Evolutionary conservation across 305 asterid species (phyloP).

Genomic region (Rubia tinctorum): DNA sequence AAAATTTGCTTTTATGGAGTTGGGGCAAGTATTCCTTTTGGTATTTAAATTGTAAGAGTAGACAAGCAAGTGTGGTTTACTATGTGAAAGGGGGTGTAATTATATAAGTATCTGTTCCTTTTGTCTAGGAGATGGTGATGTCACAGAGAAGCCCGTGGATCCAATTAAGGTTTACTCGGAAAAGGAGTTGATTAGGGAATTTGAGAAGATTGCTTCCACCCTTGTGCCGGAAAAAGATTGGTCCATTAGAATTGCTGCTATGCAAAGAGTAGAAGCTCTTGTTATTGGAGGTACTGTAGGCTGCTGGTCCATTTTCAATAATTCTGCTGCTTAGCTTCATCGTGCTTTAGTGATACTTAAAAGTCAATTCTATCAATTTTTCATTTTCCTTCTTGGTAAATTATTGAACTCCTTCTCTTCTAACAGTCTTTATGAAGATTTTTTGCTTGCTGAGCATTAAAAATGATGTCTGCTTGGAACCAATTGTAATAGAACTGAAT

Average conservation of each 20-base stretch:
- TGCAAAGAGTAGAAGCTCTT: constrained; percentile 97
- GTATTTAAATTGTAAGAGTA: not conserved
- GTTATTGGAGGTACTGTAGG: constrained; percentile 76
- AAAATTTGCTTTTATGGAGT: not conserved
- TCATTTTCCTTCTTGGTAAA: not conserved
- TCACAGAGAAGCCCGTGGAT: constrained; percentile 87
- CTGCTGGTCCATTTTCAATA: not conserved
- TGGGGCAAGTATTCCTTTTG: not conserved
- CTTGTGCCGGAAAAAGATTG: constrained; percentile 98
- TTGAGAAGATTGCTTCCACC: constrained; percentile 88
- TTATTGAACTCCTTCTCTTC: not conserved
- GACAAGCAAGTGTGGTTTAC: not conserved
- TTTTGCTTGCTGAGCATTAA: not conserved
- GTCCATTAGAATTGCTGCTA: constrained; percentile 92
- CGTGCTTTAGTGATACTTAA: not conserved
- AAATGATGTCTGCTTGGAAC: not conserved
- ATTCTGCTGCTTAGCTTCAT: not conserved
- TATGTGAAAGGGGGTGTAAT: not conserved
- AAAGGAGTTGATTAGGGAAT: constrained; percentile 91
- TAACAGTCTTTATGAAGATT: not conserved
- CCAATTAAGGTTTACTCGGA: constrained; percentile 94
- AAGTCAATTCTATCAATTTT: not conserved
- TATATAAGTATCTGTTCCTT: constrained; percentile 7
- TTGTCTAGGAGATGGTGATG: constrained; percentile 79
- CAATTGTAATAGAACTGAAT: not conserved